Evolutionary conservation across 768 basidiomycete genomes (phyloP), one percentile per base, ranked within the genome.

Genomic region (Pulveroboletus ravenelii): DNA sequence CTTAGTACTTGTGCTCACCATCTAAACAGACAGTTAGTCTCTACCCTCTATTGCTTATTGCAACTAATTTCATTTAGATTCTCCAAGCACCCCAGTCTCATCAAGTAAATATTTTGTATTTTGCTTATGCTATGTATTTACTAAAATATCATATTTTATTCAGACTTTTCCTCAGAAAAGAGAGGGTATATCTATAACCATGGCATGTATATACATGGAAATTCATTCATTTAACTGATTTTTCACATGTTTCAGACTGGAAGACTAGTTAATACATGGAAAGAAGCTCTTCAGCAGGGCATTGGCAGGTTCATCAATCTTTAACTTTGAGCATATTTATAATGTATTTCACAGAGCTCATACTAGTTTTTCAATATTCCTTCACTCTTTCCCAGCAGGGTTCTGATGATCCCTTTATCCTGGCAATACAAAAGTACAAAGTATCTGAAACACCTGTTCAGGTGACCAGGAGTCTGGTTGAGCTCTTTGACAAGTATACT

Each of bases 111-210:
- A 1, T 12, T 12, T n/a, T n/a, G 10, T 27, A 5, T 10, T 37
- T 10, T 12, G 2, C 20, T 23, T 23, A 23, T 23, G 4, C 4
- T 23, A 23, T 23, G 20, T 23, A 20, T 38, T 13, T 27, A 6
- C 13, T 15, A 9, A 25, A 41, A 15, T 25, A 10, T 41, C 2
- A 9, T 1, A 25, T 15, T 25, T 27, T 27, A 10, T 35, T 35
- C 2, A 41, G 25, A 1, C 6, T 12, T n/a, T 8, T 5, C 10
- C 5, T n/a, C 15, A 8, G 5, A n/a, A 0, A n/a, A 6, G 2
- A 41, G 3, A 10, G 3, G 15, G 0, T n/a, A 15, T n/a, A n/a
- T 41, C 6, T 6, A 4, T n/a, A n/a, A n/a, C 20, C 20, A 27
- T 41, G 41, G 41, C 15, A 41, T 41, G 23, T 41, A 27, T 27